Percentiles rank a stretch among this genome's conserved stretches.
Evolutionary conservation across 2,329 filamentous ascomycete genomes (phyloP).

Genomic region (Curvularia hawaiiensis): DNA sequence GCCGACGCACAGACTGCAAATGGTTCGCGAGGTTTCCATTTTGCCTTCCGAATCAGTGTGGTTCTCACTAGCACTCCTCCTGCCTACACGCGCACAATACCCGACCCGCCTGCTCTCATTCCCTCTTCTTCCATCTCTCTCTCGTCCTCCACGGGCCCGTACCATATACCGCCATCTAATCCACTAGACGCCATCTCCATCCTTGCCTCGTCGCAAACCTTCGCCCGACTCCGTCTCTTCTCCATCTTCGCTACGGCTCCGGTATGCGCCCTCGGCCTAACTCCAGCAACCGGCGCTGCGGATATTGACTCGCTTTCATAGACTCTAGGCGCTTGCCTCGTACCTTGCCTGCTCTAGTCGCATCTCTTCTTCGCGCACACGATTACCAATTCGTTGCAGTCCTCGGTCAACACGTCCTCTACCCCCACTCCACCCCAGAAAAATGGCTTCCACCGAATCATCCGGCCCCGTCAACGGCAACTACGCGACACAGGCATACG

Average conservation of each 20-base stretch:
- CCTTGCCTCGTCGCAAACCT: slow-evolving; percentile 8
- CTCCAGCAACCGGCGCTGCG: slow-evolving; percentile 3
- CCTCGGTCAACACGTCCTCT: slow-evolving; percentile 12
- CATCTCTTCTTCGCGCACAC: slow-evolving; percentile 13
- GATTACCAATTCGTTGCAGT: slow-evolving; percentile 9
- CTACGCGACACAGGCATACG: slow-evolving; percentile 52
- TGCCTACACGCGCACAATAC: slow-evolving; percentile 18
- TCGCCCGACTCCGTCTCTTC: slow-evolving; percentile 17
- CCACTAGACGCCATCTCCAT: slow-evolving; percentile 12
- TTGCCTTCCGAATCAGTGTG: slow-evolving; percentile 18
- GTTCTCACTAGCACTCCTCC: slow-evolving; percentile 20
- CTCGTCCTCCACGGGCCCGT: slow-evolving; percentile 18
- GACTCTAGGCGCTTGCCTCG: slow-evolving; percentile 11
- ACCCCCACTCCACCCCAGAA: slow-evolving; percentile 21
- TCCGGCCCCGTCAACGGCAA: slow-evolving; percentile 54
- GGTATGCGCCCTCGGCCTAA: slow-evolving; percentile 22
- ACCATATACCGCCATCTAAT: slow-evolving; percentile 26
- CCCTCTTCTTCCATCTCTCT: slow-evolving; percentile 17
- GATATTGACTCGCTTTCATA: slow-evolving; percentile 4
- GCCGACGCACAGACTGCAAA: slow-evolving; percentile 15
- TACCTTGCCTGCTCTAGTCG: slow-evolving; percentile 11
- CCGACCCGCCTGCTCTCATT: slow-evolving; percentile 10
- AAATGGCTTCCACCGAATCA: slow-evolving; percentile 45
- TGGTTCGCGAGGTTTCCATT: slow-evolving; percentile 20
- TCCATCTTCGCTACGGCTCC: slow-evolving; percentile 13